These are phyloP conservation scores for Nowakowskiella sp. DNA, from an alignment of 192 early-diverging fungal genomes.

Conservation along the genomic window DNA sequence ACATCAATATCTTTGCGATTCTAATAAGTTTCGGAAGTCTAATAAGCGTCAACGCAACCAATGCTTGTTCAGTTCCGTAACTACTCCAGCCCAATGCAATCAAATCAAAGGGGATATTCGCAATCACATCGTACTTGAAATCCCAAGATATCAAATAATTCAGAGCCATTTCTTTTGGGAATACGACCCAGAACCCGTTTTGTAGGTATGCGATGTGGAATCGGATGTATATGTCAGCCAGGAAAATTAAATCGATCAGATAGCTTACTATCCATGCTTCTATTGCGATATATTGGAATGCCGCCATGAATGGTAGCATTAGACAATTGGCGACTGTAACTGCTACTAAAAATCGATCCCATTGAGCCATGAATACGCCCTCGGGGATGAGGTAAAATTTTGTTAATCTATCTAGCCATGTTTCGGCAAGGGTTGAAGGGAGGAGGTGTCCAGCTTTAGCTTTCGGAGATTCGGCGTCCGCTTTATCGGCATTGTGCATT, in stretches of 20 bases:
- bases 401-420: constrained; percentile 26
- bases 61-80: neutral
- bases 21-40: constrained; percentile 7
- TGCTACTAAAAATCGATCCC: constrained; percentile 35
- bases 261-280: constrained; percentile 29
- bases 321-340: constrained; percentile 31
- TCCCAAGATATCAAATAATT: constrained; percentile 32
- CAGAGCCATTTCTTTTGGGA: constrained; percentile 45
- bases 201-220: constrained; percentile 46
- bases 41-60: neutral
- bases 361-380: constrained; percentile 23
- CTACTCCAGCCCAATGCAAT: too few species aligned
- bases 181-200: constrained; percentile 45
- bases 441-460: too few species aligned
- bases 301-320: constrained; percentile 38
- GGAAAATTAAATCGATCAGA: constrained; percentile 31
- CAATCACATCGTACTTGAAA: constrained; percentile 35
- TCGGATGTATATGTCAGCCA: constrained; percentile 42
- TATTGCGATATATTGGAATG: constrained; percentile 32
- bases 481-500: too few species aligned
- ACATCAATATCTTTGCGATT: neutral
- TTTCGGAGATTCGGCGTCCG: too few species aligned
- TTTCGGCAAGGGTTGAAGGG: constrained; percentile 22
- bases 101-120: constrained; percentile 36
- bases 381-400: constrained; percentile 45